phyloP scores from a whole-genome alignment of 108 stramenopile genomes.

The Cyclostephanos invisitatus region DNA sequence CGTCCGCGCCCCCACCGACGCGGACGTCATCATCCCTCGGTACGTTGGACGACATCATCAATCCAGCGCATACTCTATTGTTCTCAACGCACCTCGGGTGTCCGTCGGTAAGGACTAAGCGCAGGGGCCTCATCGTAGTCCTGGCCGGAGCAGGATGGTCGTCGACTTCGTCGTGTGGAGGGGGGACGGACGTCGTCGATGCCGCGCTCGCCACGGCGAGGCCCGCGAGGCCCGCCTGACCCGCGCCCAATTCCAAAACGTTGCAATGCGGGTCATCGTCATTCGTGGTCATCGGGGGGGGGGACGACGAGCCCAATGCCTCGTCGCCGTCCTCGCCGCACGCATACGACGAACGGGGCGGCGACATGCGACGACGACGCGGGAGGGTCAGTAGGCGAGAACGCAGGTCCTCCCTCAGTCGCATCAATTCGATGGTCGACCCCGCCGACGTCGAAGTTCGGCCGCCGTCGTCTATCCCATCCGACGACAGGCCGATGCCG shows the following conservation, averaged over 20 bases:
- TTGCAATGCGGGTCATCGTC: conserved; percentile 12
- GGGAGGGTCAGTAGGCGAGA: conserved; percentile 7
- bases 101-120: conserved; percentile 72
- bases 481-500: no score
- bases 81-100: conserved; percentile 70
- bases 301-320: neutral
- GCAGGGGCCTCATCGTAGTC: conserved; percentile 17
- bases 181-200: neutral
- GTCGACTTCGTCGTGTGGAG: neutral
- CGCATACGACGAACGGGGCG: no score
- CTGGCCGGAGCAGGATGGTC: neutral
- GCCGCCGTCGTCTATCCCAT: neutral
- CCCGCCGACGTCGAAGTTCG: neutral
- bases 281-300: neutral
- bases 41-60: conserved; percentile 17
- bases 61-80: conserved; percentile 54
- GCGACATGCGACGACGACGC: no score
- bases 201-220: conserved; percentile 31
- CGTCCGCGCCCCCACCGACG: neutral
- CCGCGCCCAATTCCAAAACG: conserved; percentile 73
- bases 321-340: no score
- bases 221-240: conserved; percentile 81
- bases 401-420: conserved; percentile 19
- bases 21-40: no score
- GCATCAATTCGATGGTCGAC: neutral